Evolutionary conservation across 805 yeast species (phyloP).

Genomic region (Hermanozyma aechmeae): DNA sequence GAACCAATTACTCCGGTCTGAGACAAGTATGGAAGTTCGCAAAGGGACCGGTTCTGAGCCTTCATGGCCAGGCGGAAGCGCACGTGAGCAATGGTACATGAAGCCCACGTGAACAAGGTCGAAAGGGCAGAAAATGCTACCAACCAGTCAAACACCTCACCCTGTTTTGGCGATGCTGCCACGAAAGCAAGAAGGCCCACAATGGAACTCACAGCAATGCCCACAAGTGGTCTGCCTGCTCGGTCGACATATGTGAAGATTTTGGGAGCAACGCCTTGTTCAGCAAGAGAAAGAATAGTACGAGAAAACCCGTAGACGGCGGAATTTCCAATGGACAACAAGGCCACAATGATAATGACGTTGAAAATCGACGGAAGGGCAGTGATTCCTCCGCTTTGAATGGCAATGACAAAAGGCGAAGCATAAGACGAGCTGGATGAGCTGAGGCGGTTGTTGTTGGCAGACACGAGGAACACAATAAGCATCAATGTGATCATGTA

Average conservation of each 20-base stretch:
- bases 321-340: conserved; percentile 33
- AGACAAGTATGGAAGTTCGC: conserved; percentile 46
- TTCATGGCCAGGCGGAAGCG: conserved; percentile 32
- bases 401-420: conserved; percentile 35
- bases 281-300: conserved; percentile 29
- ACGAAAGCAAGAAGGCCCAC: conserved; percentile 32
- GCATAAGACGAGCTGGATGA: conserved; percentile 23
- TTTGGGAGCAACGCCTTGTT: conserved; percentile 31
- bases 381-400: conserved; percentile 29
- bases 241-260: conserved; percentile 29
- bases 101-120: conserved; percentile 34
- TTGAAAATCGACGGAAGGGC: conserved; percentile 35
- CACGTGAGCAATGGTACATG: conserved; percentile 30
- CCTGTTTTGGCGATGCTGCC: conserved; percentile 28
- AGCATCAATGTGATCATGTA: conserved; percentile 32
- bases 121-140: conserved; percentile 34
- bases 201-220: conserved; percentile 22
- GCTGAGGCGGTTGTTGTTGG: conserved; percentile 15
- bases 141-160: conserved; percentile 30
- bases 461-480: conserved; percentile 31
- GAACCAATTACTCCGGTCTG: conserved; percentile 35
- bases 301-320: conserved; percentile 36
- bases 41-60: conserved; percentile 29
- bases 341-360: conserved; percentile 31
- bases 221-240: conserved; percentile 31